Evolutionary conservation across 2,329 filamentous ascomycete genomes (phyloP), one percentile per base, ranked within the genome.

Genomic region (Conoideocrella luteorostrata): DNA sequence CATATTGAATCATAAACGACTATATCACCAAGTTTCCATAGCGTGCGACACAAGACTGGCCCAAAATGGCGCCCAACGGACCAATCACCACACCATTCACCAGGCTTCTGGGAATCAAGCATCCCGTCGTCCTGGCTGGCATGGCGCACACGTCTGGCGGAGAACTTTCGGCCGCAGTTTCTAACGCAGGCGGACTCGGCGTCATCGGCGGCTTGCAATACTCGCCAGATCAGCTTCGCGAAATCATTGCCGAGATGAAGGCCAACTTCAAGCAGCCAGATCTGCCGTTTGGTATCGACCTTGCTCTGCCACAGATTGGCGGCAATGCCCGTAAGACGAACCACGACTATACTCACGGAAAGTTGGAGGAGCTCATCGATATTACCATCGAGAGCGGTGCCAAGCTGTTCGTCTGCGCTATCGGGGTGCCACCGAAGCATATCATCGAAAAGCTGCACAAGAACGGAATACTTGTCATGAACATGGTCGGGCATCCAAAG

Each of bases 401-500:
- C 7, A 79, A 74, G 59, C 68, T 96, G 39, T 96, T 97, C 59
- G 88, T 96, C 33, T 82, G 75, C 41, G 91, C 91, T 1, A 89
- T 96, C 0, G 91, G 91, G 7, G 84, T 96, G 18, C 91, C 91
- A 13, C 88, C 90, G 0, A 69, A 71, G 36, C 64, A 71, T 45
- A 79, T 90, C 4, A 84, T 96, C 45, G 80, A 87, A 53, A 70
- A 80, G 36, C 71, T 97, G 35, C 91, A 97, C 59, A 73, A 75
- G 7, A 83, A 85, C 0, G 86, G 86, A 0, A 86, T 97, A 32
- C 61, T 94, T 47, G 75, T 96, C 28, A 96, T 96, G 89, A 96
- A 96, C 64, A 96, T 96, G 90, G 89, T 96, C 17, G 91, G 91
- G 0, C 86, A 90, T 56, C 90, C 91, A 2, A 88, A 85, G 61